Evolutionary conservation across 352 stramenopile species (phyloP), one percentile per base, ranked within the genome.

Genomic region (Phytopythium aichiense): DNA sequence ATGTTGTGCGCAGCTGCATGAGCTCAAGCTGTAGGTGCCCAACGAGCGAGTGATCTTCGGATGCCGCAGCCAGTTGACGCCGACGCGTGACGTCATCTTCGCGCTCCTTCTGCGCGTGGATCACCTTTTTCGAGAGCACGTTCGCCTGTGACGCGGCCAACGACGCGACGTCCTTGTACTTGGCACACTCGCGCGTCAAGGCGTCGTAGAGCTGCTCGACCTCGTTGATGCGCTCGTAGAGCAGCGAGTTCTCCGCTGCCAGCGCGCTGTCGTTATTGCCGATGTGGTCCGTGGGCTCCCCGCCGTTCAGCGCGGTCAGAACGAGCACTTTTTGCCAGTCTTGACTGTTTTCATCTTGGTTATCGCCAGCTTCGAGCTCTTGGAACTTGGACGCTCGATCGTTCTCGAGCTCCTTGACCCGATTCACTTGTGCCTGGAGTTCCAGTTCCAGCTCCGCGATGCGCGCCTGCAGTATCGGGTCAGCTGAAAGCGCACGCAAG

Each of bases 41-140:
- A 40, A 98, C 94, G 35, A 98, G 77, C 5, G 88, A 78, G 46
- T 97, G 89, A 66, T 98, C 94, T 63, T 98, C 92, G 3, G 76
- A 93, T 0, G 84, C 75, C 0, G 72, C 77, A 60, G 92, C 89
- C 16, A 96, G 66, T 37, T 97, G 79, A 7, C 71, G 69, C 16
- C 38, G 23, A 0, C 55, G 37, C 20, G 15, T 30, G 0, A 23
- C 23, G 3, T 51, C 55, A 8, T 91, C 58, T 13, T 86, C 77
- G 6, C 92, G 73, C 35, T 91, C 74, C 28, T 91, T 65, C 33
- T 90, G 71, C 3, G 88, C 70, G 11, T 77, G 61, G 31, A 86
- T 76, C 13, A 67, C 53, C n/a, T 77, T 77, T 16, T 67, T 74
- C 12, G 76, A 77, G 12, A 94, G 51, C 4, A 69, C 67, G 43